These are phyloP conservation scores for Aspergillus bridgeri DNA, from an alignment of 495 filamentous ascomycete species.

Conservation along the genomic window DNA sequence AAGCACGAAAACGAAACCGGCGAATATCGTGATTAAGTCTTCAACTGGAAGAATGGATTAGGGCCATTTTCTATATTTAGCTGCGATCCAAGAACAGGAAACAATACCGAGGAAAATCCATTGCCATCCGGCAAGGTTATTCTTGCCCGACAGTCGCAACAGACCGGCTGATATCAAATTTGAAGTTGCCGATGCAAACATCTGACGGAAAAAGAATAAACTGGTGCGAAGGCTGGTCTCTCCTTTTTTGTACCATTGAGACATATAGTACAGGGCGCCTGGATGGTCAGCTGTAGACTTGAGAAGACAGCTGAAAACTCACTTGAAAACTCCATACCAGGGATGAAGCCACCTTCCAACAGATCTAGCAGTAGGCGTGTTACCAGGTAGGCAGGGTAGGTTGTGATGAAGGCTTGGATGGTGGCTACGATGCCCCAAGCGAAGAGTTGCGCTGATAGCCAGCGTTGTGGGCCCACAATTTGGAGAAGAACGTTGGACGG, in stretches of 20 bases:
- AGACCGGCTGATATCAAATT: slow-evolving; percentile 51
- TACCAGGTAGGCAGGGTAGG: slow-evolving; percentile 46
- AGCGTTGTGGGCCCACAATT: slow-evolving; percentile 49
- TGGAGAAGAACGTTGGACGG: slow-evolving; percentile 56
- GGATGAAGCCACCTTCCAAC: slow-evolving; percentile 59
- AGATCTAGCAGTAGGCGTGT: slow-evolving; percentile 56
- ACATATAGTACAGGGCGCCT: slow-evolving; percentile 58
- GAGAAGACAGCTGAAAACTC: background rate
- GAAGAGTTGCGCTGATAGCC: slow-evolving; percentile 54
- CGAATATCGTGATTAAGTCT: slow-evolving; percentile 48
- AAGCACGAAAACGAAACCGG: slow-evolving; percentile 48
- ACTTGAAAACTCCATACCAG: slow-evolving; percentile 27
- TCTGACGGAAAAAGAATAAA: slow-evolving; percentile 54
- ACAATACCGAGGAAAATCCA: slow-evolving; percentile 55
- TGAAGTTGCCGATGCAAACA: slow-evolving; percentile 50
- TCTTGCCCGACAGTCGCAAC: slow-evolving; percentile 48
- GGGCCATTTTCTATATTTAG: no score
- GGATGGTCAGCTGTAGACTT: background rate
- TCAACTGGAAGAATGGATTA: slow-evolving; percentile 35
- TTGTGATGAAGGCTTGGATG: slow-evolving; percentile 56
- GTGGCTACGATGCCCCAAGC: slow-evolving; percentile 59
- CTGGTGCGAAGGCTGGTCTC: slow-evolving; percentile 54
- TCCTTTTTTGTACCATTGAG: slow-evolving; percentile 56
- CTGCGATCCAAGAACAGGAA: background rate
- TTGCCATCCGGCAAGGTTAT: slow-evolving; percentile 54